Conservation (phyloP, 192 early-diverging fungal genomes). For the Coemansia sp. region DNA sequence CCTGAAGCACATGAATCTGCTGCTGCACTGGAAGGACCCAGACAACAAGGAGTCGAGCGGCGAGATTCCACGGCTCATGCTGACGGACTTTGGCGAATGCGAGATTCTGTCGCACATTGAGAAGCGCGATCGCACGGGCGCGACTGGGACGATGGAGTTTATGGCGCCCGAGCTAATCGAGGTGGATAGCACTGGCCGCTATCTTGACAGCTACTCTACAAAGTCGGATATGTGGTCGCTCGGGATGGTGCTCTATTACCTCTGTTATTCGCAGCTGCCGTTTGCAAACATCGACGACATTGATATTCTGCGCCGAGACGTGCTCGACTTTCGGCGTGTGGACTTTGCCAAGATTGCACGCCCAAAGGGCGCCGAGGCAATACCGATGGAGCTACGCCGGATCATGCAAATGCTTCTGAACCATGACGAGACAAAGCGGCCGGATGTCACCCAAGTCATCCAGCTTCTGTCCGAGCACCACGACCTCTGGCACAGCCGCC, state of each 20-base stretch:
- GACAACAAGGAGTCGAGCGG: conserved; percentile 25
- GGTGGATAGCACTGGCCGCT: conserved; percentile 65
- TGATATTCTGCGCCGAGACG: conserved; percentile 77
- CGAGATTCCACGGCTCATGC: conserved; percentile 71
- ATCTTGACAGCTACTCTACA: conserved; percentile 73
- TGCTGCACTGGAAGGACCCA: conserved; percentile 68
- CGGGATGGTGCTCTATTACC: conserved; percentile 90
- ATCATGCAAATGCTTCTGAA: conserved; percentile 42
- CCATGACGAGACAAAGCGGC: conserved; percentile 38
- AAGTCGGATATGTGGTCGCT: conserved; percentile 95
- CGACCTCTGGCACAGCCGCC: conserved; percentile 36
- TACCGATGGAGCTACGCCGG: conserved; percentile 31
- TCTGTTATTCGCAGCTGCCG: conserved; percentile 84
- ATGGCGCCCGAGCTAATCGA: conserved; percentile 80
- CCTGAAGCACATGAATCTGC: conserved; percentile 89
- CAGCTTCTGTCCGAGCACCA: conserved; percentile 22
- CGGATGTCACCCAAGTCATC: conserved; percentile 34
- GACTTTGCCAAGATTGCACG: conserved; percentile 30
- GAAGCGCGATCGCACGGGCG: conserved; percentile 82
- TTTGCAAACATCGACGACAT: conserved; percentile 87
- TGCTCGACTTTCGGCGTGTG: conserved; percentile 59
- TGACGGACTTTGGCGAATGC: conserved; percentile 98
- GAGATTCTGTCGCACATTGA: conserved; percentile 73
- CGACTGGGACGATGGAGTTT: conserved; percentile 93
- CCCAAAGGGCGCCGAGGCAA: conserved; percentile 15